Evolutionary conservation across 768 basidiomycete species (phyloP).

Genomic region (Chiua virens): DNA sequence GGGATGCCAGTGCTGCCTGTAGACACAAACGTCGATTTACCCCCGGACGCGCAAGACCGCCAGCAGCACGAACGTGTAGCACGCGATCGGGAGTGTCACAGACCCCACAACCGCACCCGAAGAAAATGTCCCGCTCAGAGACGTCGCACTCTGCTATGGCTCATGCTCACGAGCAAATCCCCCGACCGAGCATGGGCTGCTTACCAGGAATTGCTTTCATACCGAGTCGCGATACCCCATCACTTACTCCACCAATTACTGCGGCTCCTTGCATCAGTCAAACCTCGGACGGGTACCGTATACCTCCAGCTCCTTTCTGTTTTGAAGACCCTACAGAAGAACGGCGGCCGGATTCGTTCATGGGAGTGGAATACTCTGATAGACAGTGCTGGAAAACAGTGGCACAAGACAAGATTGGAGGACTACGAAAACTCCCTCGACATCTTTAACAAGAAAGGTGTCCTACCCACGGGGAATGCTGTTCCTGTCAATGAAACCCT

Average conservation of each 20-base stretch:
- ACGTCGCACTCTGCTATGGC: constrained; percentile 27
- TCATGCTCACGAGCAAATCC: constrained; percentile 35
- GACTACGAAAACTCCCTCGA: constrained; percentile 63
- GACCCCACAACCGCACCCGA: neutral
- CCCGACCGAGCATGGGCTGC: constrained; percentile 43
- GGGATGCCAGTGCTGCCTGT: neutral
- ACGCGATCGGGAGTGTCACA: neutral
- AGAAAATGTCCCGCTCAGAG: constrained; percentile 19
- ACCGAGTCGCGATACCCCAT: constrained; percentile 27
- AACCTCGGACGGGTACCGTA: constrained; percentile 56
- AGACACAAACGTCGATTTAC: constrained; percentile 3
- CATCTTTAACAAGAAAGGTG: constrained; percentile 61
- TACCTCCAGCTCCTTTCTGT: constrained; percentile 73
- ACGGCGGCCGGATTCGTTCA: constrained; percentile 53
- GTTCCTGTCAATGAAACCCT: constrained; percentile 8
- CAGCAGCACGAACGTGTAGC: neutral
- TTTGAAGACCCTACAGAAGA: constrained; percentile 52
- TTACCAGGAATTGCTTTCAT: constrained; percentile 37
- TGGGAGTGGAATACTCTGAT: constrained; percentile 81
- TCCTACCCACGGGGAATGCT: constrained; percentile 20
- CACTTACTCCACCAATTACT: constrained; percentile 59
- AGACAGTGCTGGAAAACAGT: constrained; percentile 63
- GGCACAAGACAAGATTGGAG: constrained; percentile 53
- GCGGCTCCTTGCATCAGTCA: constrained; percentile 53
- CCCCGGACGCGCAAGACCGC: constrained; percentile 5